Evolutionary conservation across 176 grass and related monocot species (phyloP), one percentile per base, ranked within the genome.

Genomic region (Aegilops speltoides): DNA sequence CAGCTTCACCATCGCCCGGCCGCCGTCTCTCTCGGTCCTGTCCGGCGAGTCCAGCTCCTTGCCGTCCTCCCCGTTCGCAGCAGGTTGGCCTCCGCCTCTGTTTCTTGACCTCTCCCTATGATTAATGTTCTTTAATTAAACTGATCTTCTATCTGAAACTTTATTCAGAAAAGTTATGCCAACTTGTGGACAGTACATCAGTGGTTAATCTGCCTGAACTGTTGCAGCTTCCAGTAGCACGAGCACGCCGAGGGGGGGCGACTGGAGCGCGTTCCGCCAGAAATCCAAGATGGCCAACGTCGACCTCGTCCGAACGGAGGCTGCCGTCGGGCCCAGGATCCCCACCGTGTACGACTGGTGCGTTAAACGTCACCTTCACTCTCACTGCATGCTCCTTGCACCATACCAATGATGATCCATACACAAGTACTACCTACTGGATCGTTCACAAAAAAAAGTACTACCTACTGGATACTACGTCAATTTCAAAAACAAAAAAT

Each of bases 1-100:
- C 41, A 93, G 91, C 88, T 86, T 93, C 77, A 90, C 87, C 83
- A 88, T 95, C 80, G 59, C 68, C 43, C 90, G 90, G 6, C 78
- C 90, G 46, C 32, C 79, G 33, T 64, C 79, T 46, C 33, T 34
- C 33, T 34, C 33, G 33, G 33, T 34, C 33, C 87, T 89, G 45
- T 80, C 86, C 65, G 41, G 40, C n/a, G 92, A 89, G 40, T 45
- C 87, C 3, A 71, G 82, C 75, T 90, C 93, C 67, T 81, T 71
- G 19, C 91, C 91, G 64, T 86, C 84, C 56, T 95, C 89, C 10
- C 95, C 93, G 66, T 46, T 90, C 71, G 70, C 79, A 15, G 10
- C 84, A 80, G 78, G 93, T 92, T 23, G 41, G 73, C 1, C 24
- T 50, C 43, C 68, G 20, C 68, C 71, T 86, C 34, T 48, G 46